Conservation (phyloP, 352 stramenopile species). For the Phytophthora meadii region DNA sequence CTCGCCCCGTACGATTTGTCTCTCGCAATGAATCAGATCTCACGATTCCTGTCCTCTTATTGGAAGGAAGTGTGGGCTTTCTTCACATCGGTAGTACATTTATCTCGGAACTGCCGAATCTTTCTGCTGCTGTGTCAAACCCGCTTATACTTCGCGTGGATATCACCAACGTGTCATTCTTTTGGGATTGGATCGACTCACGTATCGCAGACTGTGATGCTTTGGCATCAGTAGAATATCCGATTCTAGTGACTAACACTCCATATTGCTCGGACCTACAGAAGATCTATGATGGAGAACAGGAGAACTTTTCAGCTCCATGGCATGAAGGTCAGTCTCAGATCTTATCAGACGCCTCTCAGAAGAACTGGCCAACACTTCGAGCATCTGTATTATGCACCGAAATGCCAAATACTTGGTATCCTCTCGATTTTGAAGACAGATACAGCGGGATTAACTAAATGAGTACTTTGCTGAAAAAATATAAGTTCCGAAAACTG, state of each 20-base stretch:
- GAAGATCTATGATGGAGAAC: conserved; percentile 11
- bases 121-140: conserved; percentile 8
- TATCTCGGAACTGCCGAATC: conserved; percentile 20
- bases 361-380: conserved; percentile 11
- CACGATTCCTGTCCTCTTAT: conserved; percentile 7
- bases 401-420: conserved; percentile 13
- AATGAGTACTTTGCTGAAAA: neutral
- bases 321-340: conserved; percentile 1
- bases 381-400: conserved; percentile 4
- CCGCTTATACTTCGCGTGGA: conserved; percentile 16
- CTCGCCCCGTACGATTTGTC: conserved; percentile 27
- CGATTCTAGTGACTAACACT: conserved; percentile 12
- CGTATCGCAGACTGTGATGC: neutral
- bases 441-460: neutral
- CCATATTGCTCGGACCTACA: conserved; percentile 22
- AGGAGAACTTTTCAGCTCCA: conserved; percentile 5
- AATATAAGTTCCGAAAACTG: neutral
- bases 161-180: conserved; percentile 28
- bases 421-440: conserved; percentile 10
- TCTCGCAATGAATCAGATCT: conserved; percentile 26
- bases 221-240: neutral
- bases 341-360: conserved; percentile 7
- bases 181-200: conserved; percentile 32
- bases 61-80: conserved; percentile 20
- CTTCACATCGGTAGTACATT: conserved; percentile 28